Base-by-base conservation (phyloP, 176 grass and related monocot genomes). In the Oryza australiensis region DNA sequence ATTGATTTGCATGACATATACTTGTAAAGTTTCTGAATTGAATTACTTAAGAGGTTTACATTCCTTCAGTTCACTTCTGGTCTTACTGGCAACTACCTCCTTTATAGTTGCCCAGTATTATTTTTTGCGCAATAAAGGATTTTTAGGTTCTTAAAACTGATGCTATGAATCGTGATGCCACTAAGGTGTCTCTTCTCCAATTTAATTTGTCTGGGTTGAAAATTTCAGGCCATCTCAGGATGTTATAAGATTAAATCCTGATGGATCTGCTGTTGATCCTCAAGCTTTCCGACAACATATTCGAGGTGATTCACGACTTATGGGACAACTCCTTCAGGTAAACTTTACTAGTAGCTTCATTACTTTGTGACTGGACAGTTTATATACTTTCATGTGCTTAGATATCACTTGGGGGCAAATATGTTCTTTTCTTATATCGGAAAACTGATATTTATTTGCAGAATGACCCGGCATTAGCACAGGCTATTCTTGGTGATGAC, bases 251-350 rank as follows among this genome's bases (percentile, higher is more conserved):
- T 28, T 95, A 49, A 94, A 91, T 68, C 49, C 80, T 10, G 93
- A 98, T 86, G 96, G 96, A 34, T 90, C 96, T 26, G 87, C 93
- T 76, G 79, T 83, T 26, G 88, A 98, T 84, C 96, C 96, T 85
- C 77, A 85, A 83, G 88, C 89, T 80, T 98, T 98, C 72, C 93
- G 80, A 51, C 96, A 98, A 82, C 93, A 86, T 68, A 76, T 91
- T 82, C 86, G 88, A 43, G 68, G 80, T 70, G 89, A 98, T 85
- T 93, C 96, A 59, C 93, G 90, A 43, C 88, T 98, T 59, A 95
- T 98, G 89, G 87, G 87, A 62, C 96, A 87, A 59, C 93, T 98
- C 75, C 96, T 85, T 80, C 93, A 98, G 96, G 96, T 91, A 91
- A 62, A 82, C n/a, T 27, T 26, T 74, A 15, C 22, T 73, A 34